Evolutionary conservation across 768 basidiomycete species (phyloP), one percentile per base, ranked within the genome.

Genomic region (Leccinum imitatum): DNA sequence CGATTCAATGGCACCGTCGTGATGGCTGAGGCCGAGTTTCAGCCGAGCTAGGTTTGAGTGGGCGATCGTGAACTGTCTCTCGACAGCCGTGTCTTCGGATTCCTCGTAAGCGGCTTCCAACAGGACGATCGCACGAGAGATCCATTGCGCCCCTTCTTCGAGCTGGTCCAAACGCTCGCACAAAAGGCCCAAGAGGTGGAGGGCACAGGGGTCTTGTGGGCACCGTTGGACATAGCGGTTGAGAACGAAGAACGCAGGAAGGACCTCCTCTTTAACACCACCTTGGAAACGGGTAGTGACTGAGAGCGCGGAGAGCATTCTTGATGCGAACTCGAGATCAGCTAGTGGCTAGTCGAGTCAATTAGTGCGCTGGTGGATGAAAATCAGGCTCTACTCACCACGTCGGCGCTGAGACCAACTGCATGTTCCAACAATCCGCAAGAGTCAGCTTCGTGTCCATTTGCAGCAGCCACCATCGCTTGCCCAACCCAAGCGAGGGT

Each of bases 51-150:
- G 76, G 59, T 90, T 96, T 23, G 84, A 77, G 62, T 95, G 90
- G 0, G 95, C 91, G 41, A 94, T 84, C 6, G 83, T 85, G 68
- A 89, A 99, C 56, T 84, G 87, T 53, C 79, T 76, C 73, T 98
- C 97, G 11, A 93, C 84, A 23, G 79, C 76, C 1, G 87, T 74
- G 56, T 93, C 89, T 72, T 99, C 97, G 14, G 83, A 84, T 56
- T 89, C 86, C 71, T 99, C 97, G 75, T 97, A 99, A 27, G 83
- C 81, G 2, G 84, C 81, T 72, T 98, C 96, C n/a, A 98, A 77
- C 10, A 94, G 78, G 4, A 73, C 60, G 14, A 93, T 91, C 1
- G 90, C 86, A 30, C 80, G 80, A 35, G 78, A 72, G 44, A 95
- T 78, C 35, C 85, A 76, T 25, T 78, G 73, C 15, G 80, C 75